Evolutionary conservation across 768 basidiomycete genomes (phyloP).

Genomic region (Lactifluus hygrophoroides): DNA sequence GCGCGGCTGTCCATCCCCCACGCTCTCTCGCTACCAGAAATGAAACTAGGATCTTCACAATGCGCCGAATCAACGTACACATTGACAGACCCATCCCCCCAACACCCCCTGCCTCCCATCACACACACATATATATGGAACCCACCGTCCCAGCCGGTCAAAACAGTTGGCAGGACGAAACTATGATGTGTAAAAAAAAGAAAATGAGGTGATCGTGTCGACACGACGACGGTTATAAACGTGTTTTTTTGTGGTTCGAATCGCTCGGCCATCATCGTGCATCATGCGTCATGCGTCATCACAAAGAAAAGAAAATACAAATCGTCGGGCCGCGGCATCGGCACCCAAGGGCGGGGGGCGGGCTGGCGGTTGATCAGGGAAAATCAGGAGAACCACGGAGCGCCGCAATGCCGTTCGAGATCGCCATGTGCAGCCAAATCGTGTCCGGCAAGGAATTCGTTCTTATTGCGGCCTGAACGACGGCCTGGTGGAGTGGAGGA

Average conservation of each 20-base stretch:
- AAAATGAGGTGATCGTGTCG: not conserved
- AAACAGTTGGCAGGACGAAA: not conserved
- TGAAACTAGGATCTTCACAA: not conserved
- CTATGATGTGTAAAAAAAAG: not conserved
- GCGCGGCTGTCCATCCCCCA: not conserved
- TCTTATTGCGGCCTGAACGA: not conserved
- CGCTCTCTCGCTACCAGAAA: not conserved
- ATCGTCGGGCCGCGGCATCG: not conserved
- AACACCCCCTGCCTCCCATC: not conserved
- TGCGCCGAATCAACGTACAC: too few relatives aligned
- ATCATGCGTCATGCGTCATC: not conserved
- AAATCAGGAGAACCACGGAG: constrained; percentile 15
- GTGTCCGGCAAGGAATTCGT: not conserved
- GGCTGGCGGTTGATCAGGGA: not conserved
- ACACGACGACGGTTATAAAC: not conserved
- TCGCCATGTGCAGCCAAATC: constrained; percentile 7
- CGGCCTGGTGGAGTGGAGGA: not conserved
- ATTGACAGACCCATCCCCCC: not conserved
- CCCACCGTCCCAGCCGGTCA: not conserved
- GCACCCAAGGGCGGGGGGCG: not conserved
- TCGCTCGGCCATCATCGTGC: not conserved
- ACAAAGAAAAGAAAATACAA: too few relatives aligned
- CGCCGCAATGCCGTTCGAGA: constrained; percentile 12
- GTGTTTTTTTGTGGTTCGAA: not conserved
- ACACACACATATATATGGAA: not conserved